Conservation (phyloP, 2,329 filamentous ascomycete genomes). For the Stagonosporopsis cucurbitacearum region DNA sequence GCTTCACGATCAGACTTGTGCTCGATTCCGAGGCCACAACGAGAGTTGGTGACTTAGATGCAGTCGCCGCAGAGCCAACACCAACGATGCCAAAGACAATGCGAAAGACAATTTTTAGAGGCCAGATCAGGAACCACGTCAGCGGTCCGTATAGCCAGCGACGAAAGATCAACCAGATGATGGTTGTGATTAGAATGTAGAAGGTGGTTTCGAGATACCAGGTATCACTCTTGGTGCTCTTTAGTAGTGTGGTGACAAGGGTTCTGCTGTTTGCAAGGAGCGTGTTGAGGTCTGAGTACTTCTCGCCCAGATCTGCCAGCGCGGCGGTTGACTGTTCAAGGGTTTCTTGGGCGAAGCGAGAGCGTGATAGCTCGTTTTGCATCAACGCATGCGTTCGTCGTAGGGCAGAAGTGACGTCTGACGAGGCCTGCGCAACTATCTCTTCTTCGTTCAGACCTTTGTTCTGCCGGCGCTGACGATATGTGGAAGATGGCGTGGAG, state of each 20-base stretch:
- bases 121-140: slow-evolving; percentile 88
- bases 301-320: slow-evolving; percentile 79
- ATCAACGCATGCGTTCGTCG: slow-evolving; percentile 87
- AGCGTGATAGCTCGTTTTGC: slow-evolving; percentile 81
- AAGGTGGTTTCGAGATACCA: slow-evolving; percentile 96
- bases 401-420: slow-evolving; percentile 83
- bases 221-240: slow-evolving; percentile 92
- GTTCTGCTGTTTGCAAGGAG: slow-evolving; percentile 76
- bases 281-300: slow-evolving; percentile 79
- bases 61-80: slow-evolving; percentile 52
- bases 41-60: slow-evolving; percentile 25
- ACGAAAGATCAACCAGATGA: slow-evolving; percentile 85
- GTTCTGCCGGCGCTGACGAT: slow-evolving; percentile 44
- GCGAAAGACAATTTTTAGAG: slow-evolving; percentile 71
- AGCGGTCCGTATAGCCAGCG: slow-evolving; percentile 85
- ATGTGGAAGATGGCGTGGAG: slow-evolving; percentile 45
- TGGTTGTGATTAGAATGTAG: slow-evolving; percentile 78
- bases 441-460: slow-evolving; percentile 72
- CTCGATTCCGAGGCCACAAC: slow-evolving; percentile 26
- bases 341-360: slow-evolving; percentile 88
- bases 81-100: slow-evolving; percentile 63
- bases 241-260: slow-evolving; percentile 78
- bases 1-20: slow-evolving; percentile 53
- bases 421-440: slow-evolving; percentile 74
- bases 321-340: slow-evolving; percentile 83